Evolutionary conservation across 163 green algal species (phyloP).

Genomic region (Smithsoniella earleae): DNA sequence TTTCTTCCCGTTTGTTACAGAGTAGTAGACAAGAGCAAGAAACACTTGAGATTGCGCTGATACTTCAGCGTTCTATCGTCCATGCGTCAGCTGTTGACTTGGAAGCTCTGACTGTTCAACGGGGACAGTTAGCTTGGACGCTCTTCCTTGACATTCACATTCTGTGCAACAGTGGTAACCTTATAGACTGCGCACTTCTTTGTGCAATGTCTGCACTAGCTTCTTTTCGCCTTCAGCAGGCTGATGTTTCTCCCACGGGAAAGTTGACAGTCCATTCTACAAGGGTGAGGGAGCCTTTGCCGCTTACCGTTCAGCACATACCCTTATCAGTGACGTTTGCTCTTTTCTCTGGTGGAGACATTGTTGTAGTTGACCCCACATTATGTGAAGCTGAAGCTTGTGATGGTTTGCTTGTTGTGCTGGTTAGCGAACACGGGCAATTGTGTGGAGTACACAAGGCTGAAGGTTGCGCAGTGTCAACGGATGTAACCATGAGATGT

Average conservation of each 20-base stretch:
- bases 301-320: constrained; percentile 19
- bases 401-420: background rate
- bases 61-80: constrained; percentile 4
- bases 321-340: constrained; percentile 1
- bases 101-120: constrained; percentile 21
- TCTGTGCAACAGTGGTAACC: constrained; percentile 15
- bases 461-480: constrained; percentile 10
- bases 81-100: constrained; percentile 1
- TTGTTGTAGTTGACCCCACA: constrained; percentile 2
- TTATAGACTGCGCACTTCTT: constrained; percentile 10
- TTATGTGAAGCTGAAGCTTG: background rate
- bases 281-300: constrained; percentile 3
- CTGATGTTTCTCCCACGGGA: background rate
- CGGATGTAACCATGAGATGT: constrained; percentile 2
- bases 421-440: constrained; percentile 2
- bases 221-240: constrained; percentile 2
- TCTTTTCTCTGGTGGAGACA: background rate
- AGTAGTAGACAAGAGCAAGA: constrained; percentile 5
- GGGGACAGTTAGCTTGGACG: background rate
- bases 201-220: background rate
- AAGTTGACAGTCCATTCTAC: background rate
- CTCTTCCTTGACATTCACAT: constrained; percentile 21
- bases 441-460: constrained; percentile 23
- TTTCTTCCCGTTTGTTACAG: background rate
- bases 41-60: background rate